Conservation (phyloP, 2,329 filamentous ascomycete genomes). For the Neurospora sp. region DNA sequence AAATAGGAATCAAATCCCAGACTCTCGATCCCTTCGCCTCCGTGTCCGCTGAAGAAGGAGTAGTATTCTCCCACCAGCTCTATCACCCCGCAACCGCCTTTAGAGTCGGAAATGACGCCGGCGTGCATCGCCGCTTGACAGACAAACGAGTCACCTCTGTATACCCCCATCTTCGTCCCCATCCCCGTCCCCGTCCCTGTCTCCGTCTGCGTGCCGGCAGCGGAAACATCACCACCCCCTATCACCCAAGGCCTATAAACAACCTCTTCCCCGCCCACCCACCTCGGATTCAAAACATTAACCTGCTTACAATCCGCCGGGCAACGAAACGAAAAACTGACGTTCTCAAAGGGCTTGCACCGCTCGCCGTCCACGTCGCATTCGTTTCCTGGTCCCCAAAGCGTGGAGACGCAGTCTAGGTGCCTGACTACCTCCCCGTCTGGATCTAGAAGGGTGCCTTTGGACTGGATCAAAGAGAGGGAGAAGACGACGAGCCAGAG, state of each 20-base stretch:
- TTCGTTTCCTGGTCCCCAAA: conserved; percentile 45
- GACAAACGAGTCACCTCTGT: conserved; percentile 68
- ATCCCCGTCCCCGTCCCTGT: background rate
- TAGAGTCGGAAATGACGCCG: conserved; percentile 54
- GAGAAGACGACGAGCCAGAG: conserved; percentile 9
- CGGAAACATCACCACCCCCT: conserved; percentile 20
- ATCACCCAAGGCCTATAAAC: conserved; percentile 37
- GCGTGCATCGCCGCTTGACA: conserved; percentile 69
- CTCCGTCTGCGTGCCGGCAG: background rate
- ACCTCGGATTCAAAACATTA: conserved; percentile 41
- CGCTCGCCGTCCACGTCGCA: conserved; percentile 50
- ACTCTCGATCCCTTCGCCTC: conserved; percentile 38
- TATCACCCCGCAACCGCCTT: conserved; percentile 65
- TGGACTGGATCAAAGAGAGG: conserved; percentile 6
- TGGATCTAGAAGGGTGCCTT: conserved; percentile 5
- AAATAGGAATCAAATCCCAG: conserved; percentile 61
- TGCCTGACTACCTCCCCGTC: conserved; percentile 14
- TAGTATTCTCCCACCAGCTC: conserved; percentile 52
- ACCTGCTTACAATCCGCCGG: conserved; percentile 46
- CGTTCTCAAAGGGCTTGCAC: conserved; percentile 51
- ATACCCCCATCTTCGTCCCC: conserved; percentile 23
- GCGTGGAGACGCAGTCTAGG: conserved; percentile 42
- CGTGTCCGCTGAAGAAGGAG: conserved; percentile 39
- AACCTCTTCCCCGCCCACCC: conserved; percentile 42
- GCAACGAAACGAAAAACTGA: conserved; percentile 46